These are phyloP conservation scores for Pyrenophora teres DNA, from an alignment of 2,329 filamentous ascomycete genomes.

Conservation along the genomic window DNA sequence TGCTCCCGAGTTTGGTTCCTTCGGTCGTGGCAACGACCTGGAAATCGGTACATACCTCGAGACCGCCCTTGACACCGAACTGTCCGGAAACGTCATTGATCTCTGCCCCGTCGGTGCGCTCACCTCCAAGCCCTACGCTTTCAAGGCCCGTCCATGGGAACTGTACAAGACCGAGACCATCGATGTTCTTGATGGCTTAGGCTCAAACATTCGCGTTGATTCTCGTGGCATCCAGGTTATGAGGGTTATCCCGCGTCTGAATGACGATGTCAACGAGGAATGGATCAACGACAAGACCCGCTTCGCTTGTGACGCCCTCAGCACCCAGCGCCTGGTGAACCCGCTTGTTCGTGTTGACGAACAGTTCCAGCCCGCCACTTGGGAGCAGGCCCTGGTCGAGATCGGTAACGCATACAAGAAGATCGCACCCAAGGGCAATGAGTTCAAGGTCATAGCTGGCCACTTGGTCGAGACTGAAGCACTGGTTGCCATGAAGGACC, in stretches of 20 bases:
- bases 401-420: constrained; percentile 80
- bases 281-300: constrained; percentile 99
- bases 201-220: constrained; percentile 93
- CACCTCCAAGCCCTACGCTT: constrained; percentile 96
- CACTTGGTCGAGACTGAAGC: constrained; percentile 91
- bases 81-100: constrained; percentile 97
- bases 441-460: constrained; percentile 94
- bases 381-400: constrained; percentile 93
- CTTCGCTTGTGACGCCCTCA: constrained; percentile 94
- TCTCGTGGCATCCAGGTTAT: constrained; percentile 94
- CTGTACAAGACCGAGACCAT: constrained; percentile 94
- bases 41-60: constrained; percentile 99
- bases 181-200: constrained; percentile 89
- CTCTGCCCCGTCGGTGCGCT: constrained; percentile 96
- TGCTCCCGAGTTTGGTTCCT: constrained; percentile 91
- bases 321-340: constrained; percentile 93
- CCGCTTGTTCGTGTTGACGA: constrained; percentile 86
- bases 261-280: constrained; percentile 98
- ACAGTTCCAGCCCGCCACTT: constrained; percentile 89
- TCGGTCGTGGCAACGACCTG: constrained; percentile 93
- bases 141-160: constrained; percentile 96
- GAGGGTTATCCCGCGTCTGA: constrained; percentile 88
- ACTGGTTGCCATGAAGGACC: constrained; percentile 93
- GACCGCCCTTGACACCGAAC: constrained; percentile 87
- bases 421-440: constrained; percentile 82